Percentiles rank a stretch among this genome's conserved stretches.
phyloP scores from a whole-genome alignment of 2,329 filamentous ascomycete species.

The Colletotrichum sp. region DNA sequence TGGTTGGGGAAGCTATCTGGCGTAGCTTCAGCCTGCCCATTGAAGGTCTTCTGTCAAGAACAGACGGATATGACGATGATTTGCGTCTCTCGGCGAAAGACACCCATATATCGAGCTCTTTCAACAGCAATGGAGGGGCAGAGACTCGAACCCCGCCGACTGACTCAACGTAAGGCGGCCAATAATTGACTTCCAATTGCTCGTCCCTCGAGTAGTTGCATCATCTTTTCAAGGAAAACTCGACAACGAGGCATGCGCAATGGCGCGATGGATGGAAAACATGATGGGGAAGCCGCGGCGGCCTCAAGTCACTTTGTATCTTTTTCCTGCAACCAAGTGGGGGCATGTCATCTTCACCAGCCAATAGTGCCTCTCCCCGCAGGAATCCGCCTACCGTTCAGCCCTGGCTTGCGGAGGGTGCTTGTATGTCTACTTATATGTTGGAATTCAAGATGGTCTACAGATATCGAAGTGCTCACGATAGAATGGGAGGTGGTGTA shows the following conservation, averaged over 20 bases:
- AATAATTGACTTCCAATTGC: background rate
- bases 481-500: rapidly evolving
- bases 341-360: background rate
- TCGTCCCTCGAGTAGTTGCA: background rate
- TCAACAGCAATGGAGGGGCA: background rate
- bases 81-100: background rate
- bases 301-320: slow-evolving; percentile 13
- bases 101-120: background rate
- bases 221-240: background rate
- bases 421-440: background rate
- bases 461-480: rapidly evolving
- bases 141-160: background rate
- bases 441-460: background rate
- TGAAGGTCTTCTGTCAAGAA: background rate
- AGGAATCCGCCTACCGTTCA: slow-evolving; percentile 8
- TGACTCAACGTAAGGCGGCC: background rate
- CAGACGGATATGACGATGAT: background rate
- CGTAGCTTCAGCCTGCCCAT: background rate
- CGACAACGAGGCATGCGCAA: background rate
- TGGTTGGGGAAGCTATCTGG: background rate
- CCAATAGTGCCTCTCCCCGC: background rate
- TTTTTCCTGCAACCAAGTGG: background rate
- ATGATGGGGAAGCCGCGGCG: slow-evolving; percentile 2
- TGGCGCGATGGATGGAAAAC: background rate
- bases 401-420: background rate